Conservation (phyloP, 176 grass and related monocot genomes). For the Phyllostachys edulis region DNA sequence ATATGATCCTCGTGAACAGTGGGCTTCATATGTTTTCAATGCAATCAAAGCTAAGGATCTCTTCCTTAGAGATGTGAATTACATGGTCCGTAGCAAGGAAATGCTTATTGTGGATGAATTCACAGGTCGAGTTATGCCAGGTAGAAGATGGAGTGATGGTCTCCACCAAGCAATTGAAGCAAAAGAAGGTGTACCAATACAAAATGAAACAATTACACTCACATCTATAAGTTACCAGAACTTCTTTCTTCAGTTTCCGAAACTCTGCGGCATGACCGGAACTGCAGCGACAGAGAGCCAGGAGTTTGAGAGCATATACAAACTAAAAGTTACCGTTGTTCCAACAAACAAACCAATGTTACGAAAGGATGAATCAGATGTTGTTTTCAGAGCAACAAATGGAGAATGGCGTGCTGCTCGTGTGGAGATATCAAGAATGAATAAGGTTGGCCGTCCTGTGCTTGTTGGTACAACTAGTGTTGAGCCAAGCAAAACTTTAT, state of each 20-base stretch:
- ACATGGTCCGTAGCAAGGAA: conserved; percentile 96
- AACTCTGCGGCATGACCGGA: conserved; percentile 98
- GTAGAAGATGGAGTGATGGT: conserved; percentile 98
- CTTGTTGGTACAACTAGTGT: conserved; percentile 99
- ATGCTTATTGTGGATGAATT: conserved; percentile 97
- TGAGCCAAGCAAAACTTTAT: conserved; percentile 88
- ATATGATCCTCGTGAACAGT: too few species aligned
- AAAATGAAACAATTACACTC: conserved; percentile 97
- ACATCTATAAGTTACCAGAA: conserved; percentile 99
- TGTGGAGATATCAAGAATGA: conserved; percentile 97
- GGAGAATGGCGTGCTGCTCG: conserved; percentile 95
- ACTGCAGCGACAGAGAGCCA: conserved; percentile 85
- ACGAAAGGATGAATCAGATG: conserved; percentile 98
- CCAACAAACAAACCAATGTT: conserved; percentile 98
- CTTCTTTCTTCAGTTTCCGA: conserved; percentile 99
- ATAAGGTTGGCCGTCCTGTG: conserved; percentile 85
- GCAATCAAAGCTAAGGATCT: too few species aligned
- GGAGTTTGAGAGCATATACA: conserved; percentile 98
- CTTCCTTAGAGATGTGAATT: conserved; percentile 99
- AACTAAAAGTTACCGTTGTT: conserved; percentile 93
- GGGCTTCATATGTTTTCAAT: too few species aligned
- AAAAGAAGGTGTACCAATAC: conserved; percentile 90
- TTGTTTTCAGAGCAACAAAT: conserved; percentile 93
- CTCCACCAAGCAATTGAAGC: conserved; percentile 99
- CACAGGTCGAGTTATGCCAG: conserved; percentile 94